Evolutionary conservation across 345 rosid genomes (phyloP), one percentile per base, ranked within the genome.

Genomic region (Barbarea vulgaris): DNA sequence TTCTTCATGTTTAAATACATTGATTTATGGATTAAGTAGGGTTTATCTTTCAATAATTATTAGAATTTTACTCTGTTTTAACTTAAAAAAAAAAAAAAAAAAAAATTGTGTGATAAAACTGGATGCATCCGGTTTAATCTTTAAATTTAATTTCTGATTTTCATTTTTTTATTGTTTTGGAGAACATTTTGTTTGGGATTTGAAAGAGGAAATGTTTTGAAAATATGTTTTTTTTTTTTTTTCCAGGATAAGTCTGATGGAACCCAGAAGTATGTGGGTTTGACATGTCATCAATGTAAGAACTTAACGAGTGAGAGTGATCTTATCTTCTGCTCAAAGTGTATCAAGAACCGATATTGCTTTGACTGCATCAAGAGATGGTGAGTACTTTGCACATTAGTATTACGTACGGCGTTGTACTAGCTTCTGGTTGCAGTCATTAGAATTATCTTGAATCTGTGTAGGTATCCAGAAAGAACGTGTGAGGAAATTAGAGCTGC

Each of bases 211-310:
- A n/a, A 25, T 36, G 60, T 36, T 24, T 3, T 53, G 69, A 46
- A 3, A 30, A 1, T 46, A 27, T 27, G 39, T 1, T 6, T 25
- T 15, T 1, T n/a, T n/a, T n/a, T n/a, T n/a, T n/a, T 50, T 1
- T 50, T 41, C 2, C 70, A 76, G 79, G 75, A 62, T 15, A 44
- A 53, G 31, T 52, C 51, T 62, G 51, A 53, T 33, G 75, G 75
- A 44, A 59, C 5, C 13, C 62, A 25, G 54, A 42, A 17, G 18
- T 25, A 13, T 62, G 3, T 2, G 56, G 58, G 80, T 13, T 76
- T 61, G 58, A 76, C 79, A 2, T 76, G 80, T 25, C 75, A 76
- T 69, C 80, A 76, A 1, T 76, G 80, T 69, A 76, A 76, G 75
- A 54, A 11, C 59, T 30, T 69, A 7, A 69, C 9, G 10, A 63